Evolutionary conservation across 2,329 filamentous ascomycete species (phyloP).

Genomic region (Pseudocercospora crystallina): DNA sequence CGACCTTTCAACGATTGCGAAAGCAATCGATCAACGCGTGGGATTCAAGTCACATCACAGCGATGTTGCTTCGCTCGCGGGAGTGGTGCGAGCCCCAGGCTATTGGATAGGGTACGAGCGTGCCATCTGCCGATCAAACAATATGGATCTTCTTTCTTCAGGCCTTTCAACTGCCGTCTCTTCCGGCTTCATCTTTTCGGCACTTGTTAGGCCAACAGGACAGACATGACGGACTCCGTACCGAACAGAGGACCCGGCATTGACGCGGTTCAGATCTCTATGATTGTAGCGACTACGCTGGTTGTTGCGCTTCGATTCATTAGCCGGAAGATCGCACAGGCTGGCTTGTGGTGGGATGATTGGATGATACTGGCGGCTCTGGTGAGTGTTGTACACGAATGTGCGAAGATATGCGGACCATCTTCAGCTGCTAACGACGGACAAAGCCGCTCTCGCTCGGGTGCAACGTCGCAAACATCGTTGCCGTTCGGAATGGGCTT

Average conservation of each 20-base stretch:
- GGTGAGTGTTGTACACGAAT: not conserved
- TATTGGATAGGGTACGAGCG: too few relatives aligned
- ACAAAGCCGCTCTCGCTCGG: slow-evolving; percentile 8
- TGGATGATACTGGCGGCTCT: slow-evolving; percentile 15
- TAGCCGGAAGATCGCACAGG: slow-evolving; percentile 6
- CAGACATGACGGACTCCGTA: not conserved
- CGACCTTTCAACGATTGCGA: too few relatives aligned
- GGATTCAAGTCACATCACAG: too few relatives aligned
- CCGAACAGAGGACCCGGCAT: slow-evolving; percentile 8
- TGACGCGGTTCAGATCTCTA: slow-evolving; percentile 15
- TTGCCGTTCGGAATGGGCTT: slow-evolving; percentile 9
- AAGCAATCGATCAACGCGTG: too few relatives aligned
- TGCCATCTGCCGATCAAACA: too few relatives aligned
- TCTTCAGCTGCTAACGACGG: not conserved
- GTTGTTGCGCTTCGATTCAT: slow-evolving; percentile 14
- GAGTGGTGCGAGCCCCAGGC: too few relatives aligned
- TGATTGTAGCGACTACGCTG: slow-evolving; percentile 10
- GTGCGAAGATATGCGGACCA: not conserved
- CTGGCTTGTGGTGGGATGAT: slow-evolving; percentile 18
- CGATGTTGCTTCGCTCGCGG: too few relatives aligned
- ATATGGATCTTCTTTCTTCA: too few relatives aligned
- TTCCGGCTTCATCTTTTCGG: too few relatives aligned
- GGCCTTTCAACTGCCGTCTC: too few relatives aligned
- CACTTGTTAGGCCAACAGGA: too few relatives aligned
- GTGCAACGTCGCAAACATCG: slow-evolving; percentile 9